Evolutionary conservation across 2,329 filamentous ascomycete species (phyloP).

Genomic region (Coniochaeta sp.): DNA sequence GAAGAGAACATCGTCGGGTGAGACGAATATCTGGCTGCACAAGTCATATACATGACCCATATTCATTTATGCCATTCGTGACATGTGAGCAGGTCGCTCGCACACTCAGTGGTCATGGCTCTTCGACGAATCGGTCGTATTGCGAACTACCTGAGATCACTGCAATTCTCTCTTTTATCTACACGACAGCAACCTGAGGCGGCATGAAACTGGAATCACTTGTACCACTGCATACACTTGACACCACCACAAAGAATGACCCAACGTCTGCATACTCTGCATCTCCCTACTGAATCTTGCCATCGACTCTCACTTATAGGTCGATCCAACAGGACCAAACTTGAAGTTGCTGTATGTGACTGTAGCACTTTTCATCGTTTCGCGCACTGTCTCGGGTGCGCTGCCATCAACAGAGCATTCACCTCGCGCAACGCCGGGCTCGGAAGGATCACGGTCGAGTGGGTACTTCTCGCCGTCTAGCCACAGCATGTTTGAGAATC

Average conservation of each 20-base stretch:
- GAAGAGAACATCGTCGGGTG: too few relatives aligned
- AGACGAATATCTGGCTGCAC: too few relatives aligned
- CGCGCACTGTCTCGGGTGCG: constrained; percentile 32
- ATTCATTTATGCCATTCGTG: too few relatives aligned
- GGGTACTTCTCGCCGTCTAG: constrained; percentile 52
- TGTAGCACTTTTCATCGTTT: constrained; percentile 12
- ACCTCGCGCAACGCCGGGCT: constrained; percentile 39
- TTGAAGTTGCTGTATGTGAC: constrained; percentile 30
- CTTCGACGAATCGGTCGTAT: too few relatives aligned
- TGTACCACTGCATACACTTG: neutral
- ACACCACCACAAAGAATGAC: neutral
- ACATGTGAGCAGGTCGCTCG: too few relatives aligned
- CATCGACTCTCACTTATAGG: constrained; percentile 15
- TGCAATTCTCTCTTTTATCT: too few relatives aligned
- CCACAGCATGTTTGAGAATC: constrained; percentile 56
- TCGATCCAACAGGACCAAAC: constrained; percentile 35
- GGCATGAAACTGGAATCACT: too few relatives aligned
- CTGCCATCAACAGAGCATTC: constrained; percentile 38
- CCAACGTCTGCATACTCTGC: neutral
- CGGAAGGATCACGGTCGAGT: constrained; percentile 22
- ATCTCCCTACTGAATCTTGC: neutral
- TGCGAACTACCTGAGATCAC: too few relatives aligned
- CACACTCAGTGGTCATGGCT: too few relatives aligned
- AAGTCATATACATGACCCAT: too few relatives aligned
- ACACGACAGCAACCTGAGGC: too few relatives aligned